Conservation (phyloP, 2,329 filamentous ascomycete species). For the Rutstroemia sp. region DNA sequence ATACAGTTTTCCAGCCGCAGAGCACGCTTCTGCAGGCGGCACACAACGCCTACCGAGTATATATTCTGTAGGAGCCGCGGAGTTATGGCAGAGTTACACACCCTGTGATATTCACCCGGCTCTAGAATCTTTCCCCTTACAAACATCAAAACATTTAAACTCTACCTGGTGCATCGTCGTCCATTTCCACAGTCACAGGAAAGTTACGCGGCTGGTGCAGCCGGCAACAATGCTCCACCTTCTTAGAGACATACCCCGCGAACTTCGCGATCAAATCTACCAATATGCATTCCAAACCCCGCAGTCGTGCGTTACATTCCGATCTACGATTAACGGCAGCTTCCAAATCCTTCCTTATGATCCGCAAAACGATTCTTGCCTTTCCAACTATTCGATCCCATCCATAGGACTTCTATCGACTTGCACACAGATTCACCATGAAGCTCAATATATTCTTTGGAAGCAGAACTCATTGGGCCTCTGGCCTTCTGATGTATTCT, state of each 20-base stretch:
- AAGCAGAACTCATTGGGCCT: conserved; percentile 2
- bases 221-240: neutral
- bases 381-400: neutral
- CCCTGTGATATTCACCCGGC: neutral
- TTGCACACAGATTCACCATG: neutral
- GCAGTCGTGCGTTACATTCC: neutral
- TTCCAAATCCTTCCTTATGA: conserved; percentile 2
- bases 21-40: no score
- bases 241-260: neutral
- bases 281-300: conserved; percentile 1
- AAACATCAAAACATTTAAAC: neutral
- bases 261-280: conserved; percentile 9
- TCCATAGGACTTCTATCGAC: neutral
- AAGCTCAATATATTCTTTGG: neutral
- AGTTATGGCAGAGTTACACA: neutral
- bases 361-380: conserved; percentile 3
- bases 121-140: neutral
- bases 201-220: neutral
- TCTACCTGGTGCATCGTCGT: no score
- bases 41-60: no score
- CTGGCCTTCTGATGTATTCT: conserved; percentile 7
- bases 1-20: no score
- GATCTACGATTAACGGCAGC: neutral
- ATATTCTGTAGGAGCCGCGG: no score
- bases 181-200: neutral